phyloP scores from a whole-genome alignment of 176 grass and related monocot species.

The bread wheat (Triticum aestivum) region DNA sequence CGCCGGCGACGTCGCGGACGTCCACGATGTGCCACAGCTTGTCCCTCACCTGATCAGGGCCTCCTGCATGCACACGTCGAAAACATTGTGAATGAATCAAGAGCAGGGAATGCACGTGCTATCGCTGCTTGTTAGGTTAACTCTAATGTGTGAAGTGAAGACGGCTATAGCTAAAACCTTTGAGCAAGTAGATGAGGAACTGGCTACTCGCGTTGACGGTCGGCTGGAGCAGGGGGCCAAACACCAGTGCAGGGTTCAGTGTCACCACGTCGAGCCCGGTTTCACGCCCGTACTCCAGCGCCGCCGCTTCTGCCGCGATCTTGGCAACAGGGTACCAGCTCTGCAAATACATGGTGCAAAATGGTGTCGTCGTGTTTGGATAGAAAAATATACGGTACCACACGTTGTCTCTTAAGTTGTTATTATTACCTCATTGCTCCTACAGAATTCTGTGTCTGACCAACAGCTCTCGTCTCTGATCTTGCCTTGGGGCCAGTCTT shows the following conservation, averaged over 20 bases:
- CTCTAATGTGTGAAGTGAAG: too few relatives aligned
- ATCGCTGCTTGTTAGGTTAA: too few relatives aligned
- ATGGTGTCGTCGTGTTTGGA: background rate
- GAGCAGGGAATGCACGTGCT: too few relatives aligned
- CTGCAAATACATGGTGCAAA: slow-evolving; percentile 2
- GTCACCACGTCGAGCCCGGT: slow-evolving; percentile 27
- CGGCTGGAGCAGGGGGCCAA: slow-evolving; percentile 41
- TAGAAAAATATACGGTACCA: too few relatives aligned
- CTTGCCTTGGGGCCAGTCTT: slow-evolving; percentile 35
- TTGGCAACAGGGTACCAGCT: slow-evolving; percentile 47
- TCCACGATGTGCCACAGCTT: slow-evolving; percentile 39
- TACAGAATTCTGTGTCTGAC: slow-evolving; percentile 47
- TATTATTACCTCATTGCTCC: slow-evolving; percentile 23
- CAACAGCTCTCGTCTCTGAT: slow-evolving; percentile 48
- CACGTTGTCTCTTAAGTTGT: too few relatives aligned
- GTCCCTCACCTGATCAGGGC: slow-evolving; percentile 14
- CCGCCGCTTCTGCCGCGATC: slow-evolving; percentile 34
- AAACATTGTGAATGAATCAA: background rate
- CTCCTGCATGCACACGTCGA: slow-evolving; percentile 2
- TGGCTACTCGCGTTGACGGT: slow-evolving; percentile 24
- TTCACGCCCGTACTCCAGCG: slow-evolving; percentile 24
- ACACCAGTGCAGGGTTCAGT: slow-evolving; percentile 17
- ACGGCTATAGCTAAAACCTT: background rate
- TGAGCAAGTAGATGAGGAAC: slow-evolving; percentile 37
- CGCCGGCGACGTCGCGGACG: slow-evolving; percentile 25